Base-by-base conservation (phyloP, 441 rosid species). In the Corymbia citriodora region DNA sequence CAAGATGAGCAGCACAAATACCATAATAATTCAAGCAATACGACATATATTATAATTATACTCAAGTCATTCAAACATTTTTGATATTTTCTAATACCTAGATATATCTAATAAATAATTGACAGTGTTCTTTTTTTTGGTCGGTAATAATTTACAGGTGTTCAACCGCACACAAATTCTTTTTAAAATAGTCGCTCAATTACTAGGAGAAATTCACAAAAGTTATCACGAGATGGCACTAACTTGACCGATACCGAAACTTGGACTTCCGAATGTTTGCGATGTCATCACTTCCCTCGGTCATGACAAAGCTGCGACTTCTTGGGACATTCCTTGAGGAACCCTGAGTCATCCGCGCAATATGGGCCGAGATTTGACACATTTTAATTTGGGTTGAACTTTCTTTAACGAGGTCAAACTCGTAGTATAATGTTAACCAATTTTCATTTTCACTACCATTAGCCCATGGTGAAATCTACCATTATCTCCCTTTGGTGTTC, bases 21-120 rank as follows among this genome's bases (percentile, higher is more conserved):
- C 3, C 10, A 6, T 0, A 16, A n/a, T 31, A 68, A 8, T 33
- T 36, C 82, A 72, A 72, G 4, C 15, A 0, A 36, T 72, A 19
- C 1, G 6, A 70, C 2, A 0, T 0, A 36, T 1, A 36, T 72
- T 36, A 72, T 2, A 36, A 72, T 72, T 11, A 19, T 10, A 36
- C 49, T 72, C 2, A 0, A 33, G 4, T 33, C 12, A 70, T 33
- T 70, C 9, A 72, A 9, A 72, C 14, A 1, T 17, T 33, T 21
- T 40, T 5, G 10, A 16, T 31, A 18, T 16, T 65, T 65, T 68
- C 6, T 6, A 68, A 6, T 5, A 65, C 15, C 4, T 21, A 65
- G 16, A 4, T 65, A 15, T 2, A n/a, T 3, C 18, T 15, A 68
- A 65, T n/a, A 65, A 65, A 36, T n/a, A 65, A 63, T 6, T 40